Evolutionary conservation across 352 stramenopile genomes (phyloP).

Genomic region (Phytophthora pini): DNA sequence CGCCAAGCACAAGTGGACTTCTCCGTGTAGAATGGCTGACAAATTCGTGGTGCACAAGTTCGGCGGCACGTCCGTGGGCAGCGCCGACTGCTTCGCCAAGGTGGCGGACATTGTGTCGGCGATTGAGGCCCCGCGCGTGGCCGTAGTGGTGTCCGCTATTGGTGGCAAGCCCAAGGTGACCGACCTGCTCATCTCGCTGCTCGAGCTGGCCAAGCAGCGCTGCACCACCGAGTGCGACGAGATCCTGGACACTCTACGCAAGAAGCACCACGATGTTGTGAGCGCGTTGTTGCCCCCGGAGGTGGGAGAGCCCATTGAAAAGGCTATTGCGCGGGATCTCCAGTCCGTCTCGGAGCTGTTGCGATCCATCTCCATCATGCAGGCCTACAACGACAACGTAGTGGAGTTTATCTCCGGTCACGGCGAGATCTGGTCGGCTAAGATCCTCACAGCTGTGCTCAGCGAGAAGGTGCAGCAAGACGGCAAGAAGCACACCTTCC

Average conservation of each 20-base stretch:
- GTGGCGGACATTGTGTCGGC: constrained; percentile 75
- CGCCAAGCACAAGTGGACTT: constrained; percentile 14
- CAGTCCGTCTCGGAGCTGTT: constrained; percentile 80
- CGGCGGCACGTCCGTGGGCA: constrained; percentile 95
- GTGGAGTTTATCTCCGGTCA: constrained; percentile 96
- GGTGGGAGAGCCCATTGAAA: constrained; percentile 62
- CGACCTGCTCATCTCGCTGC: constrained; percentile 93
- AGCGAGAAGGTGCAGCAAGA: constrained; percentile 47
- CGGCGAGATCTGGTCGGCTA: constrained; percentile 96
- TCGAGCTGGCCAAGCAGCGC: constrained; percentile 88
- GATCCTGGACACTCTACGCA: constrained; percentile 73
- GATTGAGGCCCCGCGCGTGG: constrained; percentile 57
- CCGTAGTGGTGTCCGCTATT: constrained; percentile 95
- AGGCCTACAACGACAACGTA: constrained; percentile 85
- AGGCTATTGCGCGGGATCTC: constrained; percentile 68
- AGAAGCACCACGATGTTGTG: constrained; percentile 86
- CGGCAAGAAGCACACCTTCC: constrained; percentile 74
- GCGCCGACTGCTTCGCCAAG: constrained; percentile 91
- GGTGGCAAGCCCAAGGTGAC: constrained; percentile 97
- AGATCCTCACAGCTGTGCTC: constrained; percentile 90
- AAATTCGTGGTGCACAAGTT: constrained; percentile 98
- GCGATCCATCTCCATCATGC: constrained; percentile 90
- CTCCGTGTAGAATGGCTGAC: constrained; percentile 36
- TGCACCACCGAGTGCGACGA: constrained; percentile 71
- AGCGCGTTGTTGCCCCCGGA: constrained; percentile 55